These are phyloP conservation scores for Schoenoplectus tabernaemontani DNA, from an alignment of 202 grass and related monocot species.

Conservation along the genomic window DNA sequence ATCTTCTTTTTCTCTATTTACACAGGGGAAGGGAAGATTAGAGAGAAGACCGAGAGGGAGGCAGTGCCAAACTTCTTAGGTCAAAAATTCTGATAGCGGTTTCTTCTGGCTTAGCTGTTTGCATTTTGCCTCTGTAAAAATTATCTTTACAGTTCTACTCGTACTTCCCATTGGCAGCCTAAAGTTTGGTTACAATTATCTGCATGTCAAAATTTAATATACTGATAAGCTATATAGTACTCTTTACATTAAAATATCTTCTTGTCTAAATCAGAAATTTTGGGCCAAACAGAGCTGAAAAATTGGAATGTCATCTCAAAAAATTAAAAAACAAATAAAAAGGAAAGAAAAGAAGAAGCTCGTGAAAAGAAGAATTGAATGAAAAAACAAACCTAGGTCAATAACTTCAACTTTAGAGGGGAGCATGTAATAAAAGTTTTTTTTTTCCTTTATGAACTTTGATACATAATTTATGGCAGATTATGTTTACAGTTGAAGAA, in stretches of 20 bases:
- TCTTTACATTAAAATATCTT: too few species aligned
- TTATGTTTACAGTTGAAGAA: background rate
- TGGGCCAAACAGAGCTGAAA: too few species aligned
- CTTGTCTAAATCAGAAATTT: too few species aligned
- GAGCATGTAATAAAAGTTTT: too few species aligned
- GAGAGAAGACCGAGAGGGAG: background rate
- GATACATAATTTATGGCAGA: background rate
- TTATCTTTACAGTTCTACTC: constrained; percentile 1
- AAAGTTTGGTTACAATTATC: background rate
- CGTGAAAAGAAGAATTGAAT: background rate
- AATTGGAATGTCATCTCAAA: too few species aligned
- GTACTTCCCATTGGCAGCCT: background rate
- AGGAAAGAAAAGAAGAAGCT: background rate
- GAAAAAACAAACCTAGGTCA: background rate
- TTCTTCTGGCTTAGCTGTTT: background rate
- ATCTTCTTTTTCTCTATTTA: background rate
- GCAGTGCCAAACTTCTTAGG: background rate
- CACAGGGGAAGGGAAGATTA: background rate
- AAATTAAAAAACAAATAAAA: background rate
- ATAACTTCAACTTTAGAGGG: background rate
- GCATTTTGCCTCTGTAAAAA: constrained; percentile 5
- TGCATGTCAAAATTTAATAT: background rate
- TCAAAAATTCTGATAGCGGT: background rate
- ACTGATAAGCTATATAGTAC: background rate
- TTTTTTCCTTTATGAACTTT: background rate